Conservation (phyloP, 768 basidiomycete species). For the Pleurotus tuoliensis region DNA sequence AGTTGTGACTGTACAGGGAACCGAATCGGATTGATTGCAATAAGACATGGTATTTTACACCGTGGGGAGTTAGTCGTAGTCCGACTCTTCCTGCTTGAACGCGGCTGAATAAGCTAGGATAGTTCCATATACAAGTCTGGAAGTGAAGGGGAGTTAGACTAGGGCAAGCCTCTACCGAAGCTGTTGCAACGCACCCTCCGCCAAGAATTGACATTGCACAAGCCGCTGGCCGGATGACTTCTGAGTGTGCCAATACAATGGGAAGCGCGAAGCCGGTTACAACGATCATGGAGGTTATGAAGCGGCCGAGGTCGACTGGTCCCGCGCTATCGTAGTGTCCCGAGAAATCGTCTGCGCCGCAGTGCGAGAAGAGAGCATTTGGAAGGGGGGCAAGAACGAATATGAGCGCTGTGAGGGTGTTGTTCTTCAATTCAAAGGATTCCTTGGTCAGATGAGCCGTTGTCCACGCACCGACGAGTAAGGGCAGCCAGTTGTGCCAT, state of each 20-base stretch:
- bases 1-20: too few species aligned
- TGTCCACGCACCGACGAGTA: slow-evolving; percentile 81
- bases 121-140: slow-evolving; percentile 82
- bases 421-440: not conserved
- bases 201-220: slow-evolving; percentile 94
- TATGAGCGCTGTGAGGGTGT: slow-evolving; percentile 63
- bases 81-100: slow-evolving; percentile 79
- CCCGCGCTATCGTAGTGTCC: slow-evolving; percentile 68
- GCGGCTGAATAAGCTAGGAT: slow-evolving; percentile 85
- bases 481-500: slow-evolving; percentile 94
- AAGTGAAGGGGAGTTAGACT: slow-evolving; percentile 5
- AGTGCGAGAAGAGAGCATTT: slow-evolving; percentile 91
- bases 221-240: slow-evolving; percentile 78
- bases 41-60: not conserved
- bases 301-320: slow-evolving; percentile 87
- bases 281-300: slow-evolving; percentile 87
- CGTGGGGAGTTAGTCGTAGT: slow-evolving; percentile 55
- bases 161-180: not conserved
- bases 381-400: slow-evolving; percentile 96
- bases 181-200: slow-evolving; percentile 61
- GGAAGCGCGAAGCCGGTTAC: slow-evolving; percentile 93
- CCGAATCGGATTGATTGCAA: not conserved
- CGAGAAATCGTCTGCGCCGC: slow-evolving; percentile 85
- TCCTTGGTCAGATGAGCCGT: not conserved
- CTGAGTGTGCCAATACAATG: slow-evolving; percentile 87